Base-by-base conservation (phyloP, 345 rosid genomes). In the rapeseed (Brassica napus) region DNA sequence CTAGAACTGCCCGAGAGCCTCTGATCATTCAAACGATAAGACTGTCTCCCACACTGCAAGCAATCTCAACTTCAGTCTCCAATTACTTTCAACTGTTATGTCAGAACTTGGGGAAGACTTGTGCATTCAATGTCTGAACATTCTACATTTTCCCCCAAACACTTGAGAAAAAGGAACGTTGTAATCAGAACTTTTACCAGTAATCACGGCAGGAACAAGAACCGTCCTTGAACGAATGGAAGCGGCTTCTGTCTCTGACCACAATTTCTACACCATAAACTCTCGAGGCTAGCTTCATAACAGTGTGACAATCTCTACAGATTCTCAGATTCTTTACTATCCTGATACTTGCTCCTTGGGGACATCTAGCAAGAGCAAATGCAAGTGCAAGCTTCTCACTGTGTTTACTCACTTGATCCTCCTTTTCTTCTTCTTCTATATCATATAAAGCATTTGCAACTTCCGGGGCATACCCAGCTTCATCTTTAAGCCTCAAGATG, bases 381-480 rank as follows among this genome's bases (percentile, higher is more conserved):
- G 93, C 93, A 16, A 87, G 86, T 39, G 93, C 93, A 70, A 89
- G 88, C 84, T 89, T 89, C 80, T 89, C 93, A 52, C 93, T 89
- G 76, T 89, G 93, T 72, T 79, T 84, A 15, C 77, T 70, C 49
- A 85, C 84, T 60, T 85, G 87, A 83, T 79, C 83, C 78, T 89
- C 91, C 74, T 89, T 87, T 47, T 89, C 93, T 83, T 87, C 93
- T 71, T 86, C 87, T 69, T 86, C 83, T 67, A 89, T 55, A 54
- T 89, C 91, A 64, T 86, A 85, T 15, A 87, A 79, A 61, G 85
- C 89, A 72, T 68, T 86, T 42, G 84, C 78, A 52, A 81, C 69
- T 75, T 86, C 89, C n/a, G 87, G 93, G 30, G 83, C 68, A 79
- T 89, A 89, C 24, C 88, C 87, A 68, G 86, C 87, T 83, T 86